Evolutionary conservation across 352 stramenopile genomes (phyloP).

Genomic region (Ophiocytium majus): DNA sequence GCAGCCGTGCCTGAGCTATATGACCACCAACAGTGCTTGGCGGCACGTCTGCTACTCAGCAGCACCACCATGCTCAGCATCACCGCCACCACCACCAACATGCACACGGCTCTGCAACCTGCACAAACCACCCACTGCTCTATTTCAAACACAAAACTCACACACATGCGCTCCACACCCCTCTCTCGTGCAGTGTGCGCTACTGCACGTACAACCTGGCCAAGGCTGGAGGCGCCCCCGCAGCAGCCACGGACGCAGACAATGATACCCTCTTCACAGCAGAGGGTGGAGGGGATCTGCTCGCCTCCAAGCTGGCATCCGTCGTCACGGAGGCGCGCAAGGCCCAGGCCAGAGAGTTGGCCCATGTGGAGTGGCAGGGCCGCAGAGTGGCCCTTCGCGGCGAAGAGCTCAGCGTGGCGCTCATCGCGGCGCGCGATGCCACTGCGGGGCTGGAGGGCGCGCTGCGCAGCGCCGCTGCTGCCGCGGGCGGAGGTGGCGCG

Average conservation of each 20-base stretch:
- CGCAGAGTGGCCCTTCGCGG: slow-evolving; percentile 30
- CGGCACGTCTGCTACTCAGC: too few species aligned
- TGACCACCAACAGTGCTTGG: too few species aligned
- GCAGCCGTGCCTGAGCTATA: too few species aligned
- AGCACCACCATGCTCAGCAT: too few species aligned
- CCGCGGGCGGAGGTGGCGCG: background rate
- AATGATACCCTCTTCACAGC: slow-evolving; percentile 27
- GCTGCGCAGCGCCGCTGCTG: slow-evolving; percentile 24
- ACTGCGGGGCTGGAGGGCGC: background rate
- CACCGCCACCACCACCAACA: too few species aligned
- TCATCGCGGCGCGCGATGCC: slow-evolving; percentile 36
- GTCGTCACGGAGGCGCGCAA: slow-evolving; percentile 40
- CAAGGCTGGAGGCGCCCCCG: background rate
- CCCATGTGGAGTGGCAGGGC: slow-evolving; percentile 35
- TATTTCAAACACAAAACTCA: too few species aligned
- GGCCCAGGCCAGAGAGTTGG: slow-evolving; percentile 35
- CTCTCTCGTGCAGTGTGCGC: slow-evolving; percentile 27
- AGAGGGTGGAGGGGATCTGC: slow-evolving; percentile 33
- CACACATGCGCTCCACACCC: too few species aligned
- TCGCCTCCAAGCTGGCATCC: slow-evolving; percentile 45
- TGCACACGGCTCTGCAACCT: too few species aligned
- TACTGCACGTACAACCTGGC: slow-evolving; percentile 53
- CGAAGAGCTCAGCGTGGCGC: slow-evolving; percentile 29
- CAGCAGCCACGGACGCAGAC: slow-evolving; percentile 11
- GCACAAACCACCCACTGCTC: background rate